These are phyloP conservation scores for Neonectria faginata DNA, from an alignment of 2,329 filamentous ascomycete species.

Conservation along the genomic window DNA sequence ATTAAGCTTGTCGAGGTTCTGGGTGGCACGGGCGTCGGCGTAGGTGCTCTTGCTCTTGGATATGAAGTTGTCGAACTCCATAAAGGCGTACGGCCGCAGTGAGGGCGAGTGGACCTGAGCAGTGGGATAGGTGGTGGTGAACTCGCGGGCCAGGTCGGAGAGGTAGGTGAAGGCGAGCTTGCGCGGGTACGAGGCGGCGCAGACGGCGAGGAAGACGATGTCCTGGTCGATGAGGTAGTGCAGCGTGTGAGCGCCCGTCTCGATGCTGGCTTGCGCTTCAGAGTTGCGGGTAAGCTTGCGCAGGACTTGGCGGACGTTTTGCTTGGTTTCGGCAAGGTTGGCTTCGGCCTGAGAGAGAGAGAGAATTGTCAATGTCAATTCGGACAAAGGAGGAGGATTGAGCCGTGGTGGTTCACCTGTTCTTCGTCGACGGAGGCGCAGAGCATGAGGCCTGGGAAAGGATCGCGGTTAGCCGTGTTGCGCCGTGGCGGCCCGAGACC, in stretches of 20 bases:
- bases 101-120: constrained; percentile 78
- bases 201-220: constrained; percentile 93
- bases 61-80: constrained; percentile 99
- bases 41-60: constrained; percentile 92
- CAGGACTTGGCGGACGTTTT: constrained; percentile 89
- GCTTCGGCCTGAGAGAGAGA: constrained; percentile 65
- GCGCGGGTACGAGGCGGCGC: constrained; percentile 92
- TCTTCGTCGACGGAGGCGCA: constrained; percentile 95
- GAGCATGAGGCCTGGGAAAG: constrained; percentile 82
- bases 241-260: constrained; percentile 83
- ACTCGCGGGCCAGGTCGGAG: constrained; percentile 89
- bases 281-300: constrained; percentile 89
- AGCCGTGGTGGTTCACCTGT: constrained; percentile 61
- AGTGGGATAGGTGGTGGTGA: constrained; percentile 84
- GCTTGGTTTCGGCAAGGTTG: constrained; percentile 87
- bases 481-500: constrained; percentile 8
- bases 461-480: constrained; percentile 32
- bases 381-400: constrained; percentile 50
- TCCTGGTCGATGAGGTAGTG: constrained; percentile 90
- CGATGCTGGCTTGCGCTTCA: constrained; percentile 91
- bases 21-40: constrained; percentile 88
- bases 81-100: constrained; percentile 93
- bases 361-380: constrained; percentile 11
- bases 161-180: constrained; percentile 99
- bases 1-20: constrained; percentile 95